Base-by-base conservation (phyloP, 78 protist species). In the Tieghemostelium lacteum region DNA sequence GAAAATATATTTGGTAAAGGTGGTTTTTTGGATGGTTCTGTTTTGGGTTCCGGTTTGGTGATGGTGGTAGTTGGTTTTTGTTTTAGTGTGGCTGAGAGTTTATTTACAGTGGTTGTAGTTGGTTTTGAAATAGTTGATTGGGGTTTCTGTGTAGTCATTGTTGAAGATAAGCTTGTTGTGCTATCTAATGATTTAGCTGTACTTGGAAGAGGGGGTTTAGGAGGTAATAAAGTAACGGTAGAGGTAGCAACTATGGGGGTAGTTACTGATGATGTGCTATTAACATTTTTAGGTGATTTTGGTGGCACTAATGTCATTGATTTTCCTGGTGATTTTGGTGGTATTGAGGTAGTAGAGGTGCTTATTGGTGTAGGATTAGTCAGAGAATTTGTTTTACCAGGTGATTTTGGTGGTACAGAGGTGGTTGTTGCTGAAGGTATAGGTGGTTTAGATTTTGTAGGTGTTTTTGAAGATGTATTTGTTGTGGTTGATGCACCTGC, bases 401-500 rank as follows among this genome's bases (percentile, higher is more conserved):
- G 52, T 45, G 52, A 45, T 45, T 45, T 45, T 45, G 52, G 52
- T 14, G 63, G 62, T 71, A 24, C 42, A 26, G 65, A 19, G 37
- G 36, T 73, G 28, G 36, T 29, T 6, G 40, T 16, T 28, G 16
- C 12, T 6, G 31, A 29, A 29, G 31, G 3, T 61, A 29, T 29
- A 61, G 29, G 7, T 4, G 24, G 29, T 22, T 57, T 57, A 5
- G 24, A 71, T 52, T 71, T 71, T 19, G 50, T 71, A 52, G 76
- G 76, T 52, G 76, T 71, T 54, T 71, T 71, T 71, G 26, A 14
- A n/a, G 22, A 1, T 10, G 74, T 28, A 3, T 42, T 36, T n/a
- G 24, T 52, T 52, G 45, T 71, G 10, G 50, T 71, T 71, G 76
- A 63, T 52, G 76, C 52, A 31, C 52, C 52, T 71, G 26, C 1